These are phyloP conservation scores for Avena sativa DNA, from an alignment of 176 grass and related monocot species.

Conservation along the genomic window DNA sequence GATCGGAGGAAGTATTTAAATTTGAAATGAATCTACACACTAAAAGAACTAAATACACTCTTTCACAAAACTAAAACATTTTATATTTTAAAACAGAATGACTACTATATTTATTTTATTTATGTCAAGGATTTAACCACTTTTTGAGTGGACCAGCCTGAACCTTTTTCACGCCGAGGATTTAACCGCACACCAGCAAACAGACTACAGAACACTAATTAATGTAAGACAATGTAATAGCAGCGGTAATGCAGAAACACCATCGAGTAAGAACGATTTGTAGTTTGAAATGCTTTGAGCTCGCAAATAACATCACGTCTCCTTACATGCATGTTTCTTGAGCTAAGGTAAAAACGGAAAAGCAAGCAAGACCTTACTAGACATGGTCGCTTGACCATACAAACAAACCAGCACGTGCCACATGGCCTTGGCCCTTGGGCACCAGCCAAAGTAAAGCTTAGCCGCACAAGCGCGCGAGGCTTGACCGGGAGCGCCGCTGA, in stretches of 20 bases:
- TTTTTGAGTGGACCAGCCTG: too few species aligned
- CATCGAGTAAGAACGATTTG: not conserved
- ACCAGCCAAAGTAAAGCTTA: not conserved
- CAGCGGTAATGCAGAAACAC: not conserved
- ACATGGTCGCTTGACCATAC: not conserved
- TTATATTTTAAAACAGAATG: too few species aligned
- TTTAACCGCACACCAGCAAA: too few species aligned
- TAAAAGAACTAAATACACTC: too few species aligned
- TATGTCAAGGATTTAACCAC: too few species aligned
- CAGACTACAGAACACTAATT: too few species aligned
- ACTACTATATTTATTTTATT: too few species aligned
- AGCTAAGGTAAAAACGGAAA: not conserved
- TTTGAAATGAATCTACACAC: too few species aligned
- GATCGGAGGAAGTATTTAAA: too few species aligned
- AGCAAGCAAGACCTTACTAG: not conserved
- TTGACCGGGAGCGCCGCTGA: not conserved
- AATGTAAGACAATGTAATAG: not conserved
- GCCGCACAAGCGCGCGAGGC: not conserved
- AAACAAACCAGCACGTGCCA: not conserved
- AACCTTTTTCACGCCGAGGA: too few species aligned
- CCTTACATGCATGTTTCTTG: constrained; percentile 14
- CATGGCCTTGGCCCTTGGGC: not conserved
- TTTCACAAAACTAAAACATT: too few species aligned
- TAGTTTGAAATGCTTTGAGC: not conserved
- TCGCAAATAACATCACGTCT: constrained; percentile 9